Evolutionary conservation across 2,329 filamentous ascomycete genomes (phyloP).

Genomic region (Ascochyta lentis): DNA sequence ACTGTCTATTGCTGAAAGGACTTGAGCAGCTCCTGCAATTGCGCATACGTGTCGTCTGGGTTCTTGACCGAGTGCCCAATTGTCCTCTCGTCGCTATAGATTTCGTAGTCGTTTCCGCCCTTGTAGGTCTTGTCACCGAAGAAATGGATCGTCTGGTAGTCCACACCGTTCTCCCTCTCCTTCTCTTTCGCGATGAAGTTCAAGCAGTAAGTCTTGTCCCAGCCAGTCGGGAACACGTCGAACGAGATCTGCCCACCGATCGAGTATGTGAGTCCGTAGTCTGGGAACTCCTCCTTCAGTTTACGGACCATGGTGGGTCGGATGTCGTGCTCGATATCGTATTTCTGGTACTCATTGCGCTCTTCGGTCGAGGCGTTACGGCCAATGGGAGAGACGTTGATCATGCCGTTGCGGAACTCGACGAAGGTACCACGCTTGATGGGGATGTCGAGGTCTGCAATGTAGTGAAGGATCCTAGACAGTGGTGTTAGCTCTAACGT

Average conservation of each 20-base stretch:
- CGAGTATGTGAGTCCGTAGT: constrained; percentile 88
- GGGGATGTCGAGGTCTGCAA: constrained; percentile 83
- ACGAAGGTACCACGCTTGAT: constrained; percentile 84
- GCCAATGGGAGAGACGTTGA: constrained; percentile 83
- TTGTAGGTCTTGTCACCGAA: constrained; percentile 94
- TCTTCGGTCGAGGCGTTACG: constrained; percentile 84
- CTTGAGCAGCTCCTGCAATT: constrained; percentile 80
- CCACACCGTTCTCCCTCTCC: constrained; percentile 66
- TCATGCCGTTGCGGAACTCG: constrained; percentile 91
- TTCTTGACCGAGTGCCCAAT: constrained; percentile 82
- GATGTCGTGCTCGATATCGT: constrained; percentile 78
- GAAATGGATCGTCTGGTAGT: constrained; percentile 92
- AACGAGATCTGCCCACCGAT: constrained; percentile 98
- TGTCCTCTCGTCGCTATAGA: constrained; percentile 81
- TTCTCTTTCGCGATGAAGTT: constrained; percentile 84
- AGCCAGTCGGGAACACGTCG: constrained; percentile 94
- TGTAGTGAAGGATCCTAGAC: constrained; percentile 71
- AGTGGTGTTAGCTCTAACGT: constrained; percentile 40
- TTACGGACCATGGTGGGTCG: constrained; percentile 76
- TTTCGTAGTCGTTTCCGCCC: constrained; percentile 96
- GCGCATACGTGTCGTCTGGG: constrained; percentile 80
- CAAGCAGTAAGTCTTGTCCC: constrained; percentile 99
- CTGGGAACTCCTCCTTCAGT: constrained; percentile 80
- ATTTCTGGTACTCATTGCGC: constrained; percentile 80
- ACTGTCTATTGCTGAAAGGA: constrained; percentile 26